Base-by-base conservation (phyloP, 768 basidiomycete genomes). In the Termitomyces sp. region DNA sequence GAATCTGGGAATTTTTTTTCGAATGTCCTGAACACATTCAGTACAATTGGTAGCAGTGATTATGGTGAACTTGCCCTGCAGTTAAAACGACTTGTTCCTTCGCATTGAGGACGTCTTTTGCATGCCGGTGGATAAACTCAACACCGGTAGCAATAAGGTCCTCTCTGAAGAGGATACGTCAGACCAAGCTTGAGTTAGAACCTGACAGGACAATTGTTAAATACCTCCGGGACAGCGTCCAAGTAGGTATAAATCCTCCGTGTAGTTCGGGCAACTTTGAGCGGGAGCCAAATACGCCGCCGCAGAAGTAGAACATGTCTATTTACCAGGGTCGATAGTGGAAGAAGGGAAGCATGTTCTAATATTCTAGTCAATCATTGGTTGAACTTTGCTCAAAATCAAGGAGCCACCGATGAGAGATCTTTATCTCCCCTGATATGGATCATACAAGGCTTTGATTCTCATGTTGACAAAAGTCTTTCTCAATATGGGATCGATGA, bases 71-170 rank as follows among this genome's bases (percentile, higher is more conserved):
- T 31, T 61, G 74, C 74, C 76, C 78, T 4, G 75, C 71, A 51
- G 68, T 71, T 1, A 84, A 65, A 47, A 84, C 75, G 37, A 83
- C 80, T 65, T 85, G 82, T 53, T 75, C 75, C 50, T 63, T 66
- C 10, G 76, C 78, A 28, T 71, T 65, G 28, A 76, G 77, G 7
- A 65, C 56, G 56, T 74, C 70, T 5, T 44, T 62, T 15, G 59
- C 56, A 19, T 62, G 68, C 5, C 60, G 61, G 42, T 68, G 46
- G 21, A 71, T 61, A 63, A 81, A 84, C 54, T 75, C 75, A 12
- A 84, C 75, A 4, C 79, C 78, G 5, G 70, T 73, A 0, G 81
- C 82, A 28, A 65, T 28, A 10, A 8, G 11, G 8, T 15, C 5
- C 3, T 38, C 38, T 10, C 71, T 58, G 12, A 67, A 68, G 11